phyloP scores from a whole-genome alignment of 140 eudicot species.

The Bidens hawaiensis region DNA sequence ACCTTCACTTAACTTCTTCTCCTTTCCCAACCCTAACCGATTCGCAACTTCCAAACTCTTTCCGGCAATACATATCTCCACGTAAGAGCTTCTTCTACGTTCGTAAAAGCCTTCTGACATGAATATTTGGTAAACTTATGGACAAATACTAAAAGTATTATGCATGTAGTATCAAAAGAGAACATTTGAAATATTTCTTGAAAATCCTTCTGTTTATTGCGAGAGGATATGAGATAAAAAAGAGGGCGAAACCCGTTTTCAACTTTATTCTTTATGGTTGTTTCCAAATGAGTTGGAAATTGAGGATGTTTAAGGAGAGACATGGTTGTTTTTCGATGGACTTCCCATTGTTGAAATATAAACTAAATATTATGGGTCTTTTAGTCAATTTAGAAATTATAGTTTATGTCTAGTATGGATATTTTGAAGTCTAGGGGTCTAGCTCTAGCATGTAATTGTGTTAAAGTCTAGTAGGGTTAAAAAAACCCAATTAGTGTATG shows the following conservation, averaged over 20 bases:
- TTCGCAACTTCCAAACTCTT: constrained; percentile 22
- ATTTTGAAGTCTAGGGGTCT: too few relatives aligned
- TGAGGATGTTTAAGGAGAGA: constrained; percentile 19
- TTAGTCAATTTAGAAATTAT: too few relatives aligned
- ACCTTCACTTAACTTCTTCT: constrained; percentile 27
- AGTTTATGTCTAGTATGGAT: too few relatives aligned
- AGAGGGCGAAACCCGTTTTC: constrained; percentile 20
- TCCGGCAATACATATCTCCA: constrained; percentile 26
- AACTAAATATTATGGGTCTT: too few relatives aligned
- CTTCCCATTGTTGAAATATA: too few relatives aligned
- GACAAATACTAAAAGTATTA: constrained; percentile 21
- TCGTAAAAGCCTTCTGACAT: constrained; percentile 25
- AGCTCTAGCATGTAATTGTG: too few relatives aligned
- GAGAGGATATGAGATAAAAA: background rate
- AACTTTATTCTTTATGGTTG: background rate
- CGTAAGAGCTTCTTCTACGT: constrained; percentile 17
- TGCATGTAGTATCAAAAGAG: constrained; percentile 28
- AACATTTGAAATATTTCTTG: constrained; percentile 37
- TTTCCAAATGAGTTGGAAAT: constrained; percentile 11
- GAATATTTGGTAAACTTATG: constrained; percentile 16
- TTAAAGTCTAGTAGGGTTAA: too few relatives aligned
- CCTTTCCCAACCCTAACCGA: constrained; percentile 22
- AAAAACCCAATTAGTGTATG: too few relatives aligned
- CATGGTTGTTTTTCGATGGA: constrained; percentile 22
- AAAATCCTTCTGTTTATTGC: constrained; percentile 15